Conservation (phyloP, 2,329 filamentous ascomycete species). For the Onygena corvina region DNA sequence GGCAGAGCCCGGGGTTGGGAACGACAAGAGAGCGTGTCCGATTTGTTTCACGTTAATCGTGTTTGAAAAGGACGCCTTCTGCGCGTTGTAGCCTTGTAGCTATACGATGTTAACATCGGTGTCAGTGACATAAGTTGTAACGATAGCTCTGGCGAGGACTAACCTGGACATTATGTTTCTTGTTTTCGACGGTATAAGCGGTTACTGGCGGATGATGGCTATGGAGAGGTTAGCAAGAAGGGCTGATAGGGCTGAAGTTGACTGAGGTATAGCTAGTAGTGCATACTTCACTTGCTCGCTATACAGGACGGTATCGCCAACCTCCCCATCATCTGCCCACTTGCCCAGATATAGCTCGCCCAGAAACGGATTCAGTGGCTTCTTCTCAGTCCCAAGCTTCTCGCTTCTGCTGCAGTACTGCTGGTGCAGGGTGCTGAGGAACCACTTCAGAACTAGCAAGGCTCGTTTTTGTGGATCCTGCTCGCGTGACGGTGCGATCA, state of each 20-base stretch:
- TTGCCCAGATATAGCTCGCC: constrained; percentile 87
- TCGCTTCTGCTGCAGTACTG: constrained; percentile 67
- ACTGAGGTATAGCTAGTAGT: not conserved
- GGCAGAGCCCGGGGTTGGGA: constrained; percentile 45
- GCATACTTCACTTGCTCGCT: constrained; percentile 77
- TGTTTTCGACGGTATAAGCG: constrained; percentile 84
- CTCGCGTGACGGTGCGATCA: constrained; percentile 72
- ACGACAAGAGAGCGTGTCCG: constrained; percentile 70
- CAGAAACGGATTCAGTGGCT: constrained; percentile 90
- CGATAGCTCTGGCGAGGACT: constrained; percentile 15
- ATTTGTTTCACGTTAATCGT: constrained; percentile 94
- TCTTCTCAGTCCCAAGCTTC: constrained; percentile 82
- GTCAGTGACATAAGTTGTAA: not conserved
- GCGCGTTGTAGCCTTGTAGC: constrained; percentile 77
- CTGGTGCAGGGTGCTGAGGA: constrained; percentile 82
- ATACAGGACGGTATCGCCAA: constrained; percentile 71
- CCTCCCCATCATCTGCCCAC: constrained; percentile 60
- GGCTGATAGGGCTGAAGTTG: not conserved
- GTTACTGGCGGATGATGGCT: constrained; percentile 88
- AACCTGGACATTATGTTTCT: constrained; percentile 60
- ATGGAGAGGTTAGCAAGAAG: constrained; percentile 12
- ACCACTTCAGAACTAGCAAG: constrained; percentile 88
- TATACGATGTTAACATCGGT: constrained; percentile 15
- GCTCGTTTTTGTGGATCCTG: constrained; percentile 69
- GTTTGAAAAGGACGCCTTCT: constrained; percentile 86